Evolutionary conservation across 306 rosid genomes (phyloP).

Genomic region (Cyclanthera cordifolia): DNA sequence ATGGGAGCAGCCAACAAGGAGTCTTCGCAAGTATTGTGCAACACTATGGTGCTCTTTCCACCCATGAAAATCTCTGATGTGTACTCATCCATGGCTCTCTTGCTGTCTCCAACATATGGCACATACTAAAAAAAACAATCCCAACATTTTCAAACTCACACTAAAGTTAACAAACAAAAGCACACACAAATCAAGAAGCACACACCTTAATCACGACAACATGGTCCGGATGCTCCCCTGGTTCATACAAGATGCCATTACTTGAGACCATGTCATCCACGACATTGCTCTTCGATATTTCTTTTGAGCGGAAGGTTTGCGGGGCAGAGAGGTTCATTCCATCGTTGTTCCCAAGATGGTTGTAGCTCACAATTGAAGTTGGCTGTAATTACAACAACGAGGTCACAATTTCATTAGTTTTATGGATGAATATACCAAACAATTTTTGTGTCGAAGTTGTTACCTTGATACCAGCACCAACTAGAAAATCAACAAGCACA

Average conservation of each 20-base stretch:
- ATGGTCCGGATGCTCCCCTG: constrained; percentile 98
- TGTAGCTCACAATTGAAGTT: constrained; percentile 95
- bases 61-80: constrained; percentile 99
- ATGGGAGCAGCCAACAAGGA: constrained; percentile 95
- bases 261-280: constrained; percentile 98
- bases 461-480: constrained; percentile 98
- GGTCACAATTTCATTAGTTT: not conserved
- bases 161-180: not conserved
- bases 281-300: constrained; percentile 93
- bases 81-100: constrained; percentile 98
- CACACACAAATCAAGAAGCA: not conserved
- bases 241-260: constrained; percentile 73
- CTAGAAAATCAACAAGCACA: constrained; percentile 90
- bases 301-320: constrained; percentile 94
- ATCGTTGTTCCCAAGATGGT: constrained; percentile 94
- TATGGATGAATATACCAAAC: not conserved
- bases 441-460: not conserved
- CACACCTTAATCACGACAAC: constrained; percentile 74
- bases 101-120: constrained; percentile 93
- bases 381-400: constrained; percentile 37
- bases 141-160: not conserved
- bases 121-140: constrained; percentile 39
- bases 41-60: constrained; percentile 72
- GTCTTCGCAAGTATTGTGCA: constrained; percentile 98
- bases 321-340: constrained; percentile 99